These are phyloP conservation scores for Sarocladiaceae sp. DNA, from an alignment of 2,329 filamentous ascomycete genomes.

Conservation along the genomic window DNA sequence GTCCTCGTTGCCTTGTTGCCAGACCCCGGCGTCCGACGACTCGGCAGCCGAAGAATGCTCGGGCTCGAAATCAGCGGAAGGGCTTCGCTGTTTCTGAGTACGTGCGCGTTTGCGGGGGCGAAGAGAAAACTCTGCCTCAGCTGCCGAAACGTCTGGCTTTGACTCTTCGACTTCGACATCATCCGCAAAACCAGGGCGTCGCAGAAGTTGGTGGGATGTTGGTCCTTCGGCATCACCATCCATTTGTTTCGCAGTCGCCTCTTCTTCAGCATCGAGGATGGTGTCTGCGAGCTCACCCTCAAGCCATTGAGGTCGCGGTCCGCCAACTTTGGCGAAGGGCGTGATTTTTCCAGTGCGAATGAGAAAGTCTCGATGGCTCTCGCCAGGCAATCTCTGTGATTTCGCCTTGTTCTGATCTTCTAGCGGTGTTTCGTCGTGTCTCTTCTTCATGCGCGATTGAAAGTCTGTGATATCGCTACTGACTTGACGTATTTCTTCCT, in stretches of 20 bases:
- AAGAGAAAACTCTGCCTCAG: constrained; percentile 49
- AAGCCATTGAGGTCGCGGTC: constrained; percentile 53
- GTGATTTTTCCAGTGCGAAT: constrained; percentile 97
- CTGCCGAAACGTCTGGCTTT: constrained; percentile 18
- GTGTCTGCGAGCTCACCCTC: constrained; percentile 69
- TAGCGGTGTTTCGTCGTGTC: constrained; percentile 50
- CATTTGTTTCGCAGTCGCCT: constrained; percentile 39
- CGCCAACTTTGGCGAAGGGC: constrained; percentile 76
- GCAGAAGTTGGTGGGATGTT: constrained; percentile 65
- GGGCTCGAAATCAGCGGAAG: constrained; percentile 41
- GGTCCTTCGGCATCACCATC: constrained; percentile 38
- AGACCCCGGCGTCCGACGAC: constrained; percentile 25
- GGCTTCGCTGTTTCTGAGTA: constrained; percentile 28
- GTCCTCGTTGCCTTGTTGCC: constrained; percentile 33
- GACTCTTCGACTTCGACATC: constrained; percentile 17
- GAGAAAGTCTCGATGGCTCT: constrained; percentile 81
- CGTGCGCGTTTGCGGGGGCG: constrained; percentile 52
- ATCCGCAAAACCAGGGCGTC: constrained; percentile 63
- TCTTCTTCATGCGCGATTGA: constrained; percentile 69
- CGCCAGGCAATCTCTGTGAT: constrained; percentile 63
- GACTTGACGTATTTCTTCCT: constrained; percentile 57
- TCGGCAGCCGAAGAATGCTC: constrained; percentile 13
- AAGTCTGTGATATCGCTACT: constrained; percentile 75
- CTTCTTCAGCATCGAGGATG: constrained; percentile 76
- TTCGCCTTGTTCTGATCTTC: constrained; percentile 37